These are phyloP conservation scores for Lodderomyces oxycetoniae DNA, from an alignment of 1,139 yeast species.

Conservation along the genomic window DNA sequence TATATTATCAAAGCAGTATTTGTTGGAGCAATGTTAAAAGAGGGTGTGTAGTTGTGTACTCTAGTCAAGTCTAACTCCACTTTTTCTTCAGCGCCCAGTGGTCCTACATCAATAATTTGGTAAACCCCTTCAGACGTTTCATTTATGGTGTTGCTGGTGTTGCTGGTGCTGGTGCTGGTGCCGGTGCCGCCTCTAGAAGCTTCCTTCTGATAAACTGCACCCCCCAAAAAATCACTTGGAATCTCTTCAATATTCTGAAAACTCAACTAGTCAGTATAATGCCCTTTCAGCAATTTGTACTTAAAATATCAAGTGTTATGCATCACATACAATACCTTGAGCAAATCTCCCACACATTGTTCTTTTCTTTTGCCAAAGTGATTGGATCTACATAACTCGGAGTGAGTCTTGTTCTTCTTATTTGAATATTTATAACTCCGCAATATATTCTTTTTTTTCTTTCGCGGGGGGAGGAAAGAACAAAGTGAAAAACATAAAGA, in stretches of 20 bases:
- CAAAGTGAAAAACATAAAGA: too few relatives aligned
- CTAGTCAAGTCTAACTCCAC: constrained; percentile 12
- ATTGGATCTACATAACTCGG: too few relatives aligned
- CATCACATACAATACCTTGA: constrained; percentile 35
- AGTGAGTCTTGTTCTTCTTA: too few relatives aligned
- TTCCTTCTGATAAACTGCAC: constrained; percentile 8
- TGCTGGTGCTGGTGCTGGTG: too few relatives aligned
- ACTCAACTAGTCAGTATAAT: not conserved
- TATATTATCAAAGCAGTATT: constrained; percentile 32
- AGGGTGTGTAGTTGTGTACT: constrained; percentile 17
- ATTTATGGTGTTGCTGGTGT: too few relatives aligned
- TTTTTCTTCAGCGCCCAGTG: constrained; percentile 5
- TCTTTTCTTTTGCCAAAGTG: not conserved
- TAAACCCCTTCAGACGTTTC: constrained; percentile 7
- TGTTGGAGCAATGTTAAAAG: constrained; percentile 43
- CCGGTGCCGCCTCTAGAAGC: too few relatives aligned
- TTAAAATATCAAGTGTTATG: too few relatives aligned
- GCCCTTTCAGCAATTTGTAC: too few relatives aligned
- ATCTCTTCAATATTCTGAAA: constrained; percentile 19
- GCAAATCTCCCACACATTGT: constrained; percentile 46
- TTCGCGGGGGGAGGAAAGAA: too few relatives aligned
- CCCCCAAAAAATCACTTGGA: constrained; percentile 25
- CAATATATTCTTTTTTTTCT: too few relatives aligned
- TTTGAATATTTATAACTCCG: too few relatives aligned
- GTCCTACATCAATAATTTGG: constrained; percentile 6